These are phyloP conservation scores for Vigna unguiculata DNA, from an alignment of 306 rosid species.

Conservation along the genomic window DNA sequence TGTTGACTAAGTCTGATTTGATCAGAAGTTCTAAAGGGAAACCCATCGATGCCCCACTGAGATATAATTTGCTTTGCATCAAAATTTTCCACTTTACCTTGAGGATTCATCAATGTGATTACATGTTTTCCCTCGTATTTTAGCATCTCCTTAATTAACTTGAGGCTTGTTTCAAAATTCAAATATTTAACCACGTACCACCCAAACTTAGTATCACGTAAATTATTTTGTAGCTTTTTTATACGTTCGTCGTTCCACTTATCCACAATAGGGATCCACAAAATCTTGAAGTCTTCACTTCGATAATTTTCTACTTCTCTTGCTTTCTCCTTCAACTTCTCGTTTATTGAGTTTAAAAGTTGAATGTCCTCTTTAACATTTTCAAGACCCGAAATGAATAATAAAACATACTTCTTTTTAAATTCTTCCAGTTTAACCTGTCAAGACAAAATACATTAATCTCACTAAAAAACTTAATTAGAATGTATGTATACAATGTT, in stretches of 20 bases:
- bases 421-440: slow-evolving; percentile 44
- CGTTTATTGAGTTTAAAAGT: slow-evolving; percentile 27
- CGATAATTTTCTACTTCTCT: slow-evolving; percentile 32
- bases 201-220: slow-evolving; percentile 19
- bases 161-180: background rate
- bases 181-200: slow-evolving; percentile 39
- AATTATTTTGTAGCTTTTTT: background rate
- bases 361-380: slow-evolving; percentile 33
- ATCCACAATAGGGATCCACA: slow-evolving; percentile 47
- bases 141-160: slow-evolving; percentile 12
- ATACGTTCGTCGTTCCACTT: background rate
- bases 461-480: background rate
- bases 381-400: slow-evolving; percentile 44
- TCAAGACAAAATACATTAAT: background rate
- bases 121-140: background rate
- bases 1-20: slow-evolving; percentile 34
- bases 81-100: slow-evolving; percentile 38
- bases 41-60: slow-evolving; percentile 43
- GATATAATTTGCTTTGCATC: slow-evolving; percentile 40
- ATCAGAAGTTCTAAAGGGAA: slow-evolving; percentile 42
- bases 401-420: slow-evolving; percentile 28
- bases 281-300: slow-evolving; percentile 42
- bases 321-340: slow-evolving; percentile 25
- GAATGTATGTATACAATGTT: too few species aligned
- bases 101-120: slow-evolving; percentile 36